These are phyloP conservation scores for Cladobotryum protrusum DNA, from an alignment of 2,329 filamentous ascomycete genomes.

Conservation along the genomic window DNA sequence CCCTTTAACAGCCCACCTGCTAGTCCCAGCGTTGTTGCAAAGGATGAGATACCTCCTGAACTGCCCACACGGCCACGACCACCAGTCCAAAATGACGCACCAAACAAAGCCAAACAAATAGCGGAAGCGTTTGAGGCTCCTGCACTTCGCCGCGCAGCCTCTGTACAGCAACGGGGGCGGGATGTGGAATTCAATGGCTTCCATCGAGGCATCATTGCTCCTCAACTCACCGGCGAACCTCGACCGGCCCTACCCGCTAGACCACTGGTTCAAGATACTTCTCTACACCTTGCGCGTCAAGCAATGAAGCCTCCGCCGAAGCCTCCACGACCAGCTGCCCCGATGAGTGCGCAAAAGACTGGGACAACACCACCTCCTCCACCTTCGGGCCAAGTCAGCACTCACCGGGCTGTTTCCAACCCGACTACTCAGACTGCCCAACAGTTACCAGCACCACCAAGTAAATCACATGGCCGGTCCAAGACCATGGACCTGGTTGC, in stretches of 20 bases:
- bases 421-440: conserved; percentile 19
- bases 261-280: conserved; percentile 28
- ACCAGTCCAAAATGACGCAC: conserved; percentile 18
- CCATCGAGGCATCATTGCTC: conserved; percentile 30
- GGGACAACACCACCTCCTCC: conserved; percentile 13
- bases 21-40: conserved; percentile 48
- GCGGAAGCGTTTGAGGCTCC: conserved; percentile 42
- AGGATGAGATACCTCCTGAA: conserved; percentile 45
- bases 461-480: conserved; percentile 25
- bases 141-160: conserved; percentile 44
- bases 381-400: not conserved
- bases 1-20: conserved; percentile 84
- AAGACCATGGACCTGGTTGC: conserved; percentile 31
- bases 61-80: conserved; percentile 48
- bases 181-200: conserved; percentile 39
- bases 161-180: conserved; percentile 33
- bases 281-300: conserved; percentile 13
- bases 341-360: conserved; percentile 14
- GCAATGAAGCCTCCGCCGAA: conserved; percentile 34
- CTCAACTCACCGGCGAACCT: conserved; percentile 37
- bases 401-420: conserved; percentile 25
- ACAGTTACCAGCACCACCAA: conserved; percentile 25
- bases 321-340: conserved; percentile 35
- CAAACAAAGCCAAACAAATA: conserved; percentile 17
- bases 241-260: conserved; percentile 46